Conservation (phyloP, 352 stramenopile species). For the Globisporangium abappressorium region DNA sequence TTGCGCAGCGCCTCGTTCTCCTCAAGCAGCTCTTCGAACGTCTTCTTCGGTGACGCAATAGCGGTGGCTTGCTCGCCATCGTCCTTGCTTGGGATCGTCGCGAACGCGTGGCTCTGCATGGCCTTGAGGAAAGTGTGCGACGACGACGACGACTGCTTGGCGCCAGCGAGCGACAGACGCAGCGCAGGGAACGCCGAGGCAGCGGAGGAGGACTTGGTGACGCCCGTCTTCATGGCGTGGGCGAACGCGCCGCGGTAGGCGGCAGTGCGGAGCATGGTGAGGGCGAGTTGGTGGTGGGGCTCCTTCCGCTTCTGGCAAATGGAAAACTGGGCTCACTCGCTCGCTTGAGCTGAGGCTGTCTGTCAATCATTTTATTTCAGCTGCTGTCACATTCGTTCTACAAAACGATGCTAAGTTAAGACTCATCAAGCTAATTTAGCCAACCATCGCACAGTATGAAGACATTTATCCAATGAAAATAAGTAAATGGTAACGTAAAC, state of each 20-base stretch:
- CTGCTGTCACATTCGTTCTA: background rate
- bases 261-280: constrained; percentile 14
- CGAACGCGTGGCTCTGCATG: constrained; percentile 50
- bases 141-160: constrained; percentile 4
- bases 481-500: background rate
- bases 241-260: constrained; percentile 13
- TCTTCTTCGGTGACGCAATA: constrained; percentile 27
- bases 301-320: background rate
- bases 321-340: background rate
- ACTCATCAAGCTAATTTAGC: background rate
- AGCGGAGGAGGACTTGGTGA: background rate
- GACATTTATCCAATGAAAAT: background rate
- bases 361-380: background rate
- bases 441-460: background rate
- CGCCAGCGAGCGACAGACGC: constrained; percentile 12
- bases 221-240: constrained; percentile 4
- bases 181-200: constrained; percentile 12
- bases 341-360: background rate
- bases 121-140: constrained; percentile 21
- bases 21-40: constrained; percentile 68
- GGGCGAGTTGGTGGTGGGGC: background rate
- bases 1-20: constrained; percentile 76
- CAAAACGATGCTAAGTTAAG: background rate
- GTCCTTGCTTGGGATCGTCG: constrained; percentile 38
- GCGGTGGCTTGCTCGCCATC: constrained; percentile 21